Conservation (phyloP, 345 rosid genomes). For the Arabidopsis thaliana region TAIR10.1 NC_003074.8:21465501-21466000, state of each 20-base stretch:
- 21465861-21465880: slow-evolving; percentile 15
- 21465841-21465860: slow-evolving; percentile 14
- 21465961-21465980: slow-evolving; percentile 21
- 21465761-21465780: not conserved
- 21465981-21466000: not conserved
- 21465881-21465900: slow-evolving; percentile 12
- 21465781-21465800: not conserved
- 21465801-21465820: not conserved
- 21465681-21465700: not conserved
- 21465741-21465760: not conserved
- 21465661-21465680: slow-evolving; percentile 14
- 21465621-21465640: slow-evolving; percentile 13
- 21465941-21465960: slow-evolving; percentile 11
- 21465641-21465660: not conserved
- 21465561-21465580: not conserved
- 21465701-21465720: slow-evolving; percentile 11
- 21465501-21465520: slow-evolving; percentile 26
- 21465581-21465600: not conserved
- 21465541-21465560: slow-evolving; percentile 5
- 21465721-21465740: slow-evolving; percentile 1
- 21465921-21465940: slow-evolving; percentile 14
- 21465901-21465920: slow-evolving; percentile 29
- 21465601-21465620: slow-evolving; percentile 3
- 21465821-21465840: not conserved
- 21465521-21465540: slow-evolving; percentile 2